These are phyloP conservation scores for Rhynchosporium secalis DNA, from an alignment of 2,329 filamentous ascomycete species.

Conservation along the genomic window DNA sequence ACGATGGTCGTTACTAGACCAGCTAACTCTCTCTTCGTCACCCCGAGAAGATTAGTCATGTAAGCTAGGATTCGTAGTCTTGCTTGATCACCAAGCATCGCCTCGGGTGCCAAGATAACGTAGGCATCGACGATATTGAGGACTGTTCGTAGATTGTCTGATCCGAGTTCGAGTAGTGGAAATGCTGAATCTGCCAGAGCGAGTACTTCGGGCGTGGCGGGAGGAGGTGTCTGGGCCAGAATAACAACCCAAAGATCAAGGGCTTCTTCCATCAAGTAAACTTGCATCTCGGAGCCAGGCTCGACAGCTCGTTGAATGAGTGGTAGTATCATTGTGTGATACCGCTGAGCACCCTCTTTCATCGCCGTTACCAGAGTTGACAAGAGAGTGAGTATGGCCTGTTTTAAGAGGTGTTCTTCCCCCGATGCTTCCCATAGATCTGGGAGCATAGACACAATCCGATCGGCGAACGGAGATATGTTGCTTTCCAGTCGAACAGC, in stretches of 20 bases:
- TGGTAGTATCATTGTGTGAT: conserved; percentile 78
- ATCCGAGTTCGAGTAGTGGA: conserved; percentile 65
- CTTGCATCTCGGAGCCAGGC: conserved; percentile 69
- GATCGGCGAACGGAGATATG: conserved; percentile 68
- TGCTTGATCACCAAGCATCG: conserved; percentile 59
- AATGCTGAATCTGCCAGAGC: conserved; percentile 63
- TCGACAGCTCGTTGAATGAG: conserved; percentile 79
- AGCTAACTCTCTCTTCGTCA: conserved; percentile 57
- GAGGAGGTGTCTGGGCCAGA: conserved; percentile 62
- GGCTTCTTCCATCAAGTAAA: conserved; percentile 88
- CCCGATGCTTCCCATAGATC: conserved; percentile 82
- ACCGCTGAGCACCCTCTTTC: conserved; percentile 73
- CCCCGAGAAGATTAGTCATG: conserved; percentile 52
- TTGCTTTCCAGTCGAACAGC: conserved; percentile 80
- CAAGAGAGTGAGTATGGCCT: conserved; percentile 84
- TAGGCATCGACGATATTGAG: conserved; percentile 70
- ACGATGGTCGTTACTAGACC: conserved; percentile 60
- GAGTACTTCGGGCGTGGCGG: conserved; percentile 62
- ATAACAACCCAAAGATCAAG: conserved; percentile 86
- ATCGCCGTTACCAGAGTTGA: conserved; percentile 83
- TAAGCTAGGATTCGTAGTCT: conserved; percentile 52
- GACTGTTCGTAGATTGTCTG: conserved; percentile 60
- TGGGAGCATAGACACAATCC: conserved; percentile 78
- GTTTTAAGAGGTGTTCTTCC: conserved; percentile 84
- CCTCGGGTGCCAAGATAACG: conserved; percentile 66